These are phyloP conservation scores for Eutreptiella sp. DNA, from an alignment of 208 protist species.

Conservation along the genomic window DNA sequence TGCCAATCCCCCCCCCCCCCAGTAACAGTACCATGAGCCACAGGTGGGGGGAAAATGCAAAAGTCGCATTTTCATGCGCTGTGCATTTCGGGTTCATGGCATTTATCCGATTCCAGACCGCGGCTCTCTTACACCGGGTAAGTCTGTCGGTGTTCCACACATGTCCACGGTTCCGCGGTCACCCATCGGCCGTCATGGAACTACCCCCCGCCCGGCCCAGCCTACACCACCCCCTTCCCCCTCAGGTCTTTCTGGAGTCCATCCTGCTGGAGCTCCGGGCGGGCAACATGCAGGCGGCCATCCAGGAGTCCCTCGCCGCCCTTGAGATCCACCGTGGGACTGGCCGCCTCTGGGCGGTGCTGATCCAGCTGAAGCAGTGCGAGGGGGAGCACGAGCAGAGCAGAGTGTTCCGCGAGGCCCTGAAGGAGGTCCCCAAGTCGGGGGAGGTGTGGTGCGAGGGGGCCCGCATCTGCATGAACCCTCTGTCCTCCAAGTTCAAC, in stretches of 20 bases:
- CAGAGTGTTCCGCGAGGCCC: conserved; percentile 51
- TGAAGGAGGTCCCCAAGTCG: conserved; percentile 61
- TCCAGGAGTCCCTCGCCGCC: conserved; percentile 43
- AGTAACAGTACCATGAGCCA: too few relatives aligned
- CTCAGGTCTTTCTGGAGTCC: conserved; percentile 48
- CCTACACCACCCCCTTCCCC: too few relatives aligned
- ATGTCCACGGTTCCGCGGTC: too few relatives aligned
- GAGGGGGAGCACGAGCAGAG: conserved; percentile 37
- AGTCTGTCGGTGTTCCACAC: too few relatives aligned
- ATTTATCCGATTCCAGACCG: too few relatives aligned
- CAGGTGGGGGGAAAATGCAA: too few relatives aligned
- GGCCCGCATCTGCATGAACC: conserved; percentile 59
- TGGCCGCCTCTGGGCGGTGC: conserved; percentile 65
- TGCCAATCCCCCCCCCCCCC: too few relatives aligned
- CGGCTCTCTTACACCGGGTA: too few relatives aligned
- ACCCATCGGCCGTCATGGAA: too few relatives aligned
- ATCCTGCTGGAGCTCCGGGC: conserved; percentile 59
- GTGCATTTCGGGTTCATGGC: too few relatives aligned
- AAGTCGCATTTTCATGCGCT: too few relatives aligned
- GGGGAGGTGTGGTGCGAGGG: conserved; percentile 83
- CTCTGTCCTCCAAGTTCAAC: conserved; percentile 34
- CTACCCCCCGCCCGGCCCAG: too few relatives aligned
- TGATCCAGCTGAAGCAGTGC: conserved; percentile 58
- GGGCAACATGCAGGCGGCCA: conserved; percentile 36
- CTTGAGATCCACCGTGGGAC: conserved; percentile 56